phyloP scores from a whole-genome alignment of 2,329 filamentous ascomycete genomes.

The Colletotrichum melonis region DNA sequence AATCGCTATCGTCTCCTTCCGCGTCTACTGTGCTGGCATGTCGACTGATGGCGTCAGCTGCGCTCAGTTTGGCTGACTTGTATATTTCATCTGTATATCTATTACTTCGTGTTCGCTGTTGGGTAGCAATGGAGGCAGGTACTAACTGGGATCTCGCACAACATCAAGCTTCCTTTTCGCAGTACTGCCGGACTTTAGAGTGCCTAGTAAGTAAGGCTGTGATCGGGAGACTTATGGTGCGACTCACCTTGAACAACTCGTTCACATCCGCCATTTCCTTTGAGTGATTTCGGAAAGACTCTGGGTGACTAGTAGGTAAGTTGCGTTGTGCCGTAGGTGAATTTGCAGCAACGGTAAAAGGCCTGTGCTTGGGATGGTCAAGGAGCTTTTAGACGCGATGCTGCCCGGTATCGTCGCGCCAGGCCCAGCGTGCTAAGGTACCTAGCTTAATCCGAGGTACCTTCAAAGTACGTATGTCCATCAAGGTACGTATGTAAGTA shows the following conservation, averaged over 20 bases:
- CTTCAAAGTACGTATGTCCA: background rate
- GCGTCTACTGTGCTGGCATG: conserved; percentile 59
- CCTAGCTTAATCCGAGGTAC: background rate
- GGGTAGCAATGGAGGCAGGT: background rate
- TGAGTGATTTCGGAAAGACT: background rate
- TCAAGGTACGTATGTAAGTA: too few relatives aligned
- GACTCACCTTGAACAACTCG: conserved; percentile 66
- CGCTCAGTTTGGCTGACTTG: conserved; percentile 68
- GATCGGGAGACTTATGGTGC: conserved; percentile 11
- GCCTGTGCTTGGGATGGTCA: background rate
- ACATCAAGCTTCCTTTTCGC: conserved; percentile 74
- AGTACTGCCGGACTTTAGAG: conserved; percentile 55
- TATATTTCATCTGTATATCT: conserved; percentile 66
- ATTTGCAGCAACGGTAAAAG: background rate
- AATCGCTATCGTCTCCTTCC: conserved; percentile 55
- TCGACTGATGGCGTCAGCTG: conserved; percentile 55
- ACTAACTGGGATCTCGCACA: conserved; percentile 71
- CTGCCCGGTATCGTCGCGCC: background rate
- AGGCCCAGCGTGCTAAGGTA: background rate
- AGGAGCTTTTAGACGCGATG: background rate
- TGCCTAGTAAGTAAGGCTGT: conserved; percentile 35
- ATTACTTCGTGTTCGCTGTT: background rate
- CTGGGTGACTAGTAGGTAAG: background rate
- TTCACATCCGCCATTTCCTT: conserved; percentile 66
- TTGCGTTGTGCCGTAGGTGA: background rate